These are phyloP conservation scores for Aechmea fasciata DNA, from an alignment of 176 grass and related monocot genomes.

Conservation along the genomic window DNA sequence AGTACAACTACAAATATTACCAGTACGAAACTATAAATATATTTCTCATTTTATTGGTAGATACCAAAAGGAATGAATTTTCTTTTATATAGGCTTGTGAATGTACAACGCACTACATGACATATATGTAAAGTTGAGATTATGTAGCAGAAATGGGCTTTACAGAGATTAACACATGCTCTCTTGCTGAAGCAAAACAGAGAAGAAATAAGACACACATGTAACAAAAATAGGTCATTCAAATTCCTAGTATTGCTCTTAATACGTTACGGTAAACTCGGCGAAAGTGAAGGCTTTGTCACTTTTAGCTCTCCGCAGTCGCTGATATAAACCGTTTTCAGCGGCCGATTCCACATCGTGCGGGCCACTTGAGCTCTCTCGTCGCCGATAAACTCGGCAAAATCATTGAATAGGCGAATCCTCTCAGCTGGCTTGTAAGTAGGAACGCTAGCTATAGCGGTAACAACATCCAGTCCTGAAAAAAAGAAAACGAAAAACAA, in stretches of 20 bases:
- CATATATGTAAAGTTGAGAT: background rate
- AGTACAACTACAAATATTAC: no score
- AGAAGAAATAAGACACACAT: background rate
- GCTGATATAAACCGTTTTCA: conserved; percentile 83
- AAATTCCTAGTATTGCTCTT: conserved; percentile 17
- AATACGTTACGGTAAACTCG: conserved; percentile 54
- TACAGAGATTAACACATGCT: background rate
- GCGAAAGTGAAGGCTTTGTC: conserved; percentile 63
- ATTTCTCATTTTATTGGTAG: no score
- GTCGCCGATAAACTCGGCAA: conserved; percentile 72
- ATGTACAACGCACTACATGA: background rate
- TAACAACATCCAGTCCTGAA: conserved; percentile 84
- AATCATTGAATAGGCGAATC: conserved; percentile 72
- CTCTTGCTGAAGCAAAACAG: background rate
- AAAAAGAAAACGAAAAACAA: conserved; percentile 1
- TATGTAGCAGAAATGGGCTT: background rate
- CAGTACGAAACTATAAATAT: no score
- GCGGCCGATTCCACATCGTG: conserved; percentile 72
- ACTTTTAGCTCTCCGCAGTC: conserved; percentile 81
- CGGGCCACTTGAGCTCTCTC: conserved; percentile 79
- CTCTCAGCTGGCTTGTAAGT: conserved; percentile 84
- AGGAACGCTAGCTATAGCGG: conserved; percentile 58
- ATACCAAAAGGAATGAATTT: background rate
- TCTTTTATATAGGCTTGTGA: background rate
- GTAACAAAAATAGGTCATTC: background rate